phyloP scores from a whole-genome alignment of 257 asterid genomes.

The Datura wrightii region DNA sequence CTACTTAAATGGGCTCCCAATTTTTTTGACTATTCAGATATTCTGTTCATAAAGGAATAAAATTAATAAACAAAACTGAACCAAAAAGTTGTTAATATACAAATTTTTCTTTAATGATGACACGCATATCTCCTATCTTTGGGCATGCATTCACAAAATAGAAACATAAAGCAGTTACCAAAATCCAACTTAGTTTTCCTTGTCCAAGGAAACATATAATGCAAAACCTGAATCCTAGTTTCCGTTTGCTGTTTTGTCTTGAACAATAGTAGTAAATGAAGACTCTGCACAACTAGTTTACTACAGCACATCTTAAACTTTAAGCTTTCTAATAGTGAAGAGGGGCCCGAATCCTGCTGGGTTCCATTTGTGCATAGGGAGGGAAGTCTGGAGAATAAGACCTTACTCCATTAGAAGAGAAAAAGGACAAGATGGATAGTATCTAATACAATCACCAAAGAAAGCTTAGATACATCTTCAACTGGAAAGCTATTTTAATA shows the following conservation, averaged over 20 bases:
- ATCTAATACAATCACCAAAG: constrained; percentile 30
- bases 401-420: neutral
- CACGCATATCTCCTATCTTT: neutral
- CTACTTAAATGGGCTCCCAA: neutral
- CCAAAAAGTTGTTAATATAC: neutral
- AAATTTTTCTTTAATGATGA: neutral
- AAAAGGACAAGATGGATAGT: constrained; percentile 14
- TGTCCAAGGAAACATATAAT: neutral
- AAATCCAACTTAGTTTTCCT: constrained; percentile 15
- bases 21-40: neutral
- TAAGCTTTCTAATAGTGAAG: constrained; percentile 9
- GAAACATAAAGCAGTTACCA: constrained; percentile 1
- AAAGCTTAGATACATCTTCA: neutral
- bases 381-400: constrained; percentile 15
- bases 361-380: constrained; percentile 23
- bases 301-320: constrained; percentile 18
- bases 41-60: neutral
- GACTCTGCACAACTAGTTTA: constrained; percentile 12
- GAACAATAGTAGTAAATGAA: constrained; percentile 7
- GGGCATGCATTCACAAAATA: constrained; percentile 15
- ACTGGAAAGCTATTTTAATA: neutral
- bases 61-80: neutral
- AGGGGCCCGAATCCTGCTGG: neutral
- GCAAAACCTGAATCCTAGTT: constrained; percentile 12
- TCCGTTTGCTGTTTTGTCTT: constrained; percentile 23